Evolutionary conservation across 1,284 basidiomycete species (phyloP).

Genomic region (Moesziomyces aphidis): DNA sequence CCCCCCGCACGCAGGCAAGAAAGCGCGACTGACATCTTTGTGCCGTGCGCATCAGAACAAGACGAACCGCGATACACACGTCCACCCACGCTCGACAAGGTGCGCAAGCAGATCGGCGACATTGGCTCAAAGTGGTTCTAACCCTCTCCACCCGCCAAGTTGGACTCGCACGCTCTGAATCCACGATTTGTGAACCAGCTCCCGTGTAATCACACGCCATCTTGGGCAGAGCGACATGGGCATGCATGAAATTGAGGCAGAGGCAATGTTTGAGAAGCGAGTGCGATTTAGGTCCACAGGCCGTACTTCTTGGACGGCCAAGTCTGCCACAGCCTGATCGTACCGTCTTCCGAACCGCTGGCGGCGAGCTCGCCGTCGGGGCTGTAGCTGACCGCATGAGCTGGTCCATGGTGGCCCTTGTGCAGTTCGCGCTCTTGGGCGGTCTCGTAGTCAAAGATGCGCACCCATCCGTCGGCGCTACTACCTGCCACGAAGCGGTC

Average conservation of each 20-base stretch:
- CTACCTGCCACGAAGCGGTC: slow-evolving; percentile 95
- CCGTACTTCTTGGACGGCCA: slow-evolving; percentile 92
- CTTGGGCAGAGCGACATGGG: too few species aligned
- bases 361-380: slow-evolving; percentile 99
- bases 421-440: slow-evolving; percentile 89
- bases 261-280: neutral
- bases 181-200: neutral
- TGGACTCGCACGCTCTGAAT: neutral
- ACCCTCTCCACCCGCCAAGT: neutral
- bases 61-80: slow-evolving; percentile 8
- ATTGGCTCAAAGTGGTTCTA: slow-evolving; percentile 39
- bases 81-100: slow-evolving; percentile 24
- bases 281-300: slow-evolving; percentile 74
- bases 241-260: neutral
- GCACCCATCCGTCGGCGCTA: slow-evolving; percentile 91
- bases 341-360: slow-evolving; percentile 85
- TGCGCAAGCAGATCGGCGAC: slow-evolving; percentile 35
- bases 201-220: too few species aligned
- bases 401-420: slow-evolving; percentile 97
- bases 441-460: slow-evolving; percentile 86
- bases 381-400: slow-evolving; percentile 91
- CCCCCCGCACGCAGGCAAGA: too few species aligned
- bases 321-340: slow-evolving; percentile 96
- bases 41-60: slow-evolving; percentile 1
- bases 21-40: neutral